Evolutionary conservation across 2,329 filamentous ascomycete genomes (phyloP).

Genomic region (Pseudocercospora cruenta): DNA sequence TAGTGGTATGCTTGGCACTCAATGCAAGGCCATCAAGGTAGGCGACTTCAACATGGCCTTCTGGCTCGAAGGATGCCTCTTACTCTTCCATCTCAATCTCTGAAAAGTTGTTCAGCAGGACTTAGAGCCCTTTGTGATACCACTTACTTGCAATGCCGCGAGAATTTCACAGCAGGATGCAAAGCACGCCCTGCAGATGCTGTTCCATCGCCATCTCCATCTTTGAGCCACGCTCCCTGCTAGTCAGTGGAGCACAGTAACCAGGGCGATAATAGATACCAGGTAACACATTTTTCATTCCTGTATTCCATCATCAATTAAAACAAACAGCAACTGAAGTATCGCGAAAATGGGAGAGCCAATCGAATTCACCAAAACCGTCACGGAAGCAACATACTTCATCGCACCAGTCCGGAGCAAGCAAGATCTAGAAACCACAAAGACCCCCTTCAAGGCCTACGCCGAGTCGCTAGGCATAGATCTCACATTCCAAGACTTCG

Average conservation of each 20-base stretch:
- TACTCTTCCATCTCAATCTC: too few species aligned
- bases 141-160: neutral
- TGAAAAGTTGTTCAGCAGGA: too few species aligned
- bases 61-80: neutral
- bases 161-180: neutral
- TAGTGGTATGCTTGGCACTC: neutral
- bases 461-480: slow-evolving; percentile 54
- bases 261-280: neutral
- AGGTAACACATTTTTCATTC: neutral
- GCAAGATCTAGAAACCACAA: slow-evolving; percentile 45
- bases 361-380: neutral
- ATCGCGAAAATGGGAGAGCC: neutral
- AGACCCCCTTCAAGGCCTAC: slow-evolving; percentile 45
- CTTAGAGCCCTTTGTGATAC: neutral
- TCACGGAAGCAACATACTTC: slow-evolving; percentile 17
- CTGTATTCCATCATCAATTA: too few species aligned
- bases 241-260: slow-evolving; percentile 5
- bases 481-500: slow-evolving; percentile 61
- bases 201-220: neutral
- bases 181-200: neutral
- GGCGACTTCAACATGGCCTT: neutral
- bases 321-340: neutral
- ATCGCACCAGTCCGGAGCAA: slow-evolving; percentile 46
- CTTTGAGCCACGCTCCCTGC: neutral
- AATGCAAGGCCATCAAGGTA: neutral